Conservation (phyloP, 108 stramenopile species). For the Aurantiochytrium sp. region DNA sequence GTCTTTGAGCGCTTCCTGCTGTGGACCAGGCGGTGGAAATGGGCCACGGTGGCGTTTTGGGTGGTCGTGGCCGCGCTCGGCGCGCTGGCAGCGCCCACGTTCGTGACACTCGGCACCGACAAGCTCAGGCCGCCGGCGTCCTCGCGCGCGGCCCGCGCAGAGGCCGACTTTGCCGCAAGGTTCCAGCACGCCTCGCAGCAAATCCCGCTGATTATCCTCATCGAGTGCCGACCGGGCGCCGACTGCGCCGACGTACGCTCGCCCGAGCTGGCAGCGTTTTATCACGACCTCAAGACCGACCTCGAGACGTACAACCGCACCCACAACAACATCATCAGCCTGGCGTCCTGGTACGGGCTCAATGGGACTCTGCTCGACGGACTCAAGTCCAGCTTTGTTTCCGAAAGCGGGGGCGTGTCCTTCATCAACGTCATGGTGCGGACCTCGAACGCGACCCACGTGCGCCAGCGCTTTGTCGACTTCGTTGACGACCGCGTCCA, state of each 20-base stretch:
- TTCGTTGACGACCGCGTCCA: background rate
- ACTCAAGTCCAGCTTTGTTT: background rate
- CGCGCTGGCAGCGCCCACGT: background rate
- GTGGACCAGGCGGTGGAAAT: background rate
- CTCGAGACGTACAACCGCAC: background rate
- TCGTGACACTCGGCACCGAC: background rate
- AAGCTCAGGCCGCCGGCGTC: background rate
- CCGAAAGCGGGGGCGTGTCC: background rate
- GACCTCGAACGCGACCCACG: background rate
- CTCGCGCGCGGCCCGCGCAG: background rate
- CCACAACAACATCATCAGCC: background rate
- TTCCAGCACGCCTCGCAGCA: background rate
- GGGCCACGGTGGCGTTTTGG: background rate
- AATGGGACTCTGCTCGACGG: background rate
- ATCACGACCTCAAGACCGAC: background rate
- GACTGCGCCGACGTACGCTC: background rate
- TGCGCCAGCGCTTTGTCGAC: background rate
- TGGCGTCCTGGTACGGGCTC: background rate
- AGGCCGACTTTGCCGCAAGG: background rate
- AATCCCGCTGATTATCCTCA: background rate
- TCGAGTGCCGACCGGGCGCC: background rate
- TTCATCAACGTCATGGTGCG: conserved; percentile 15
- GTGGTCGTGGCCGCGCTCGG: background rate
- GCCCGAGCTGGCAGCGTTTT: background rate
- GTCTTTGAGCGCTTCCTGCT: background rate